These are phyloP conservation scores for Ricinus communis DNA, from an alignment of 345 rosid species.

Conservation along the genomic window DNA sequence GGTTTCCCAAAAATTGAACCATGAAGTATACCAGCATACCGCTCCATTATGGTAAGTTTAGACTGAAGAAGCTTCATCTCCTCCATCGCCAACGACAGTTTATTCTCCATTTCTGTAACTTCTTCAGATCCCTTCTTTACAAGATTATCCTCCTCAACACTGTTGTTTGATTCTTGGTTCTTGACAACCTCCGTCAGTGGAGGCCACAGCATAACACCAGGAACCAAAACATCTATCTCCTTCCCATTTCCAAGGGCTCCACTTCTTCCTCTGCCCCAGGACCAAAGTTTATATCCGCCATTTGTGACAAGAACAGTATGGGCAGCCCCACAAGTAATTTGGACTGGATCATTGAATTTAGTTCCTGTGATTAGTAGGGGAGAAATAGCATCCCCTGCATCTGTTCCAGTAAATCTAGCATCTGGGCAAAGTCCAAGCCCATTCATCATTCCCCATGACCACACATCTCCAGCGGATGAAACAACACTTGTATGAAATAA, in stretches of 20 bases:
- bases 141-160: constrained; percentile 20
- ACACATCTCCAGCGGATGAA: constrained; percentile 72
- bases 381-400: constrained; percentile 72
- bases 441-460: constrained; percentile 98
- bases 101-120: constrained; percentile 37
- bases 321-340: constrained; percentile 85
- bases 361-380: constrained; percentile 50
- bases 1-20: constrained; percentile 80
- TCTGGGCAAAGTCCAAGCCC: constrained; percentile 90
- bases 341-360: constrained; percentile 57
- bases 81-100: constrained; percentile 52
- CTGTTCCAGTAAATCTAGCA: constrained; percentile 55
- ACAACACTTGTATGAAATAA: constrained; percentile 86
- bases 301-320: constrained; percentile 76
- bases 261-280: constrained; percentile 93
- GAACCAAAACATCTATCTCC: constrained; percentile 44
- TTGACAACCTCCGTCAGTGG: constrained; percentile 41
- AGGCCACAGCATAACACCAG: constrained; percentile 63
- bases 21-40: constrained; percentile 76
- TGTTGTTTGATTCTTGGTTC: constrained; percentile 28
- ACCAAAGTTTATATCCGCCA: constrained; percentile 78
- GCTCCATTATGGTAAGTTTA: constrained; percentile 64
- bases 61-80: constrained; percentile 66
- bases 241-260: constrained; percentile 83
- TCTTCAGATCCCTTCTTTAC: constrained; percentile 28